Evolutionary conservation across 2,329 filamentous ascomycete species (phyloP), one percentile per base, ranked within the genome.

Genomic region (Alternaria conjuncta): DNA sequence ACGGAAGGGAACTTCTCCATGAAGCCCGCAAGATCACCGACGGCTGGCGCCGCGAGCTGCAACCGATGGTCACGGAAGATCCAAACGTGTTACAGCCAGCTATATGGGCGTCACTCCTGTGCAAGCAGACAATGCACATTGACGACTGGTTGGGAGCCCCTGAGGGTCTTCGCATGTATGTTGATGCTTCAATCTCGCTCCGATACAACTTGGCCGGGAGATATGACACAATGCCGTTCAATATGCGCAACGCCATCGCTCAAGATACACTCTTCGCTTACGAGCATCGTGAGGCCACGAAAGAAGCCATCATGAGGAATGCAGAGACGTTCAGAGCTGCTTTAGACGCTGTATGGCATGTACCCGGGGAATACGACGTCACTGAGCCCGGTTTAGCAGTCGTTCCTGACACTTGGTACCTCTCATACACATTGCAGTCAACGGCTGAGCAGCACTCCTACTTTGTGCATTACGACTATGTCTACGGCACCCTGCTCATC

Each of bases 91-190:
- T 78, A 6, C 80, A 70, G 0, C 88, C 86, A 64, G 82, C 82
- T 0, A 81, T 90, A 0, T 84, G 84, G 76, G 84, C 88, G 0
- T 84, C 88, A 0, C 64, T 91, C 0, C 77, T 91, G 0, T 90
- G 88, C 55, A 79, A 83, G 23, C 78, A 82, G 3, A 87, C 85
- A 0, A 85, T 85, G 58, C 72, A 78, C 47, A n/a, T 68, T 4
- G 41, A 63, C 61, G 13, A 26, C 28, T 5, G 23, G n/a, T 28
- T 51, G 13, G 5, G n/a, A 8, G n/a, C 44, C 25, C 9, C 62
- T 80, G 20, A 32, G 50, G 3, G 61, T 13, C 25, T 67, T 26
- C 58, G 47, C 6, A 30, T 45, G 11, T 84, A 83, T 51, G 68
- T 85, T 28, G 70, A 79, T 53, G 76, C 77, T 6, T 83, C 83